These are phyloP conservation scores for Leccinum subrobustum DNA, from an alignment of 1,284 basidiomycete genomes.

Conservation along the genomic window DNA sequence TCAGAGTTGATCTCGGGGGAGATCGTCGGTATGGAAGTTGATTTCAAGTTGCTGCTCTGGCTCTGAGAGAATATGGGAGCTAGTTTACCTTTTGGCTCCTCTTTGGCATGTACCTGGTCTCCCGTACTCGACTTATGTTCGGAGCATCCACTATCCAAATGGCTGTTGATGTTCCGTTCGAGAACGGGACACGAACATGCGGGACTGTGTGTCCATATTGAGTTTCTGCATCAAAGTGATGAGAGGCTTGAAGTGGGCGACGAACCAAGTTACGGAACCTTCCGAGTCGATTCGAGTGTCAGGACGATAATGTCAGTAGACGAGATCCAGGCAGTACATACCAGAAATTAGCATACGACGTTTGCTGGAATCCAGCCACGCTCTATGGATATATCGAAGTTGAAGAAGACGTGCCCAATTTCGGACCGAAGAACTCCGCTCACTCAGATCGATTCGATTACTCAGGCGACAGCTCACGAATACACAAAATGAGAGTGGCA, in stretches of 20 bases:
- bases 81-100: constrained; percentile 21
- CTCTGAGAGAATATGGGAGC: constrained; percentile 33
- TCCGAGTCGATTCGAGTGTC: constrained; percentile 6
- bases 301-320: neutral
- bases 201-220: constrained; percentile 35
- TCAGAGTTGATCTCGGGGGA: constrained; percentile 5
- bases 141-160: constrained; percentile 47
- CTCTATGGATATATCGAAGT: neutral
- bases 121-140: constrained; percentile 15
- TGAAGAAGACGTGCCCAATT: neutral
- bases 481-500: neutral
- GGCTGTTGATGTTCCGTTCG: constrained; percentile 45
- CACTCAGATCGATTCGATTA: neutral
- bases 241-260: constrained; percentile 6
- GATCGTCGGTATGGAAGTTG: neutral
- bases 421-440: neutral
- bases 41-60: constrained; percentile 11
- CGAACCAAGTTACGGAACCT: constrained; percentile 27
- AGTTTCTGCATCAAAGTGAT: neutral
- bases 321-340: neutral
- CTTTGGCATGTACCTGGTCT: constrained; percentile 4
- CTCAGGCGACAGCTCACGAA: neutral
- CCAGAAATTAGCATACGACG: constrained; percentile 18
- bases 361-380: neutral
- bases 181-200: constrained; percentile 43